Percentiles rank a stretch among this genome's conserved stretches.
phyloP scores from a whole-genome alignment of 2,329 filamentous ascomycete genomes.

The Zasmidium angulare region DNA sequence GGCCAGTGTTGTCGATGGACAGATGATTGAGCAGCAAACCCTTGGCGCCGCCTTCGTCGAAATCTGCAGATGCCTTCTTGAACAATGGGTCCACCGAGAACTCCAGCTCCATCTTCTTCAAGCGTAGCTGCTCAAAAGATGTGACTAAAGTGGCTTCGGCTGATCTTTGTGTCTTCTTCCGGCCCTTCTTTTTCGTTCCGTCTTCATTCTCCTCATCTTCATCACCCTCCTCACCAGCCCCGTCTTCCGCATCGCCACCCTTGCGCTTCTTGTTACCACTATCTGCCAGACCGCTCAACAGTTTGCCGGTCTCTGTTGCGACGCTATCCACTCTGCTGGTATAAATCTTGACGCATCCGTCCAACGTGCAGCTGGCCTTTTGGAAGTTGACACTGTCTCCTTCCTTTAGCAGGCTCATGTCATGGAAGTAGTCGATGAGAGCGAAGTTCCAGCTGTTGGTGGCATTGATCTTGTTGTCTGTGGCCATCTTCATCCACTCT shows the following conservation, averaged over 20 bases:
- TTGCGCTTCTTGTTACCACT: conserved; percentile 62
- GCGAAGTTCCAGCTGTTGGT: conserved; percentile 99
- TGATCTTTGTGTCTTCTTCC: conserved; percentile 73
- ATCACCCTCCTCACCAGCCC: conserved; percentile 58
- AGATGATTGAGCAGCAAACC: conserved; percentile 92
- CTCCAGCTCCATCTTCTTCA: conserved; percentile 97
- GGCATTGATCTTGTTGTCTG: conserved; percentile 95
- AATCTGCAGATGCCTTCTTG: conserved; percentile 97
- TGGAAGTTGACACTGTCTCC: conserved; percentile 98
- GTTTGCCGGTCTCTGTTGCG: conserved; percentile 92
- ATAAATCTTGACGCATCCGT: conserved; percentile 99
- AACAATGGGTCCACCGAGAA: conserved; percentile 97
- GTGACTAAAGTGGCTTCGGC: conserved; percentile 91
- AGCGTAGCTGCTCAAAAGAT: conserved; percentile 80
- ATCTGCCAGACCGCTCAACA: conserved; percentile 89
- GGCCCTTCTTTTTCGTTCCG: conserved; percentile 58
- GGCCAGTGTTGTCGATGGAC: conserved; percentile 86
- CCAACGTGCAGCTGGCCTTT: conserved; percentile 93
- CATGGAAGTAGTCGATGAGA: conserved; percentile 99
- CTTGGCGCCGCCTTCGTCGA: conserved; percentile 96
- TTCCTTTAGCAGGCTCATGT: conserved; percentile 96
- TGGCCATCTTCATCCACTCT: conserved; percentile 99
- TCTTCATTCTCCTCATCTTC: conserved; percentile 59
- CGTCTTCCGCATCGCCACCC: conserved; percentile 61
- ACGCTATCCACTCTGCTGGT: conserved; percentile 98